Base-by-base conservation (phyloP, 257 asterid genomes). In the Gentiana macrophylla region DNA sequence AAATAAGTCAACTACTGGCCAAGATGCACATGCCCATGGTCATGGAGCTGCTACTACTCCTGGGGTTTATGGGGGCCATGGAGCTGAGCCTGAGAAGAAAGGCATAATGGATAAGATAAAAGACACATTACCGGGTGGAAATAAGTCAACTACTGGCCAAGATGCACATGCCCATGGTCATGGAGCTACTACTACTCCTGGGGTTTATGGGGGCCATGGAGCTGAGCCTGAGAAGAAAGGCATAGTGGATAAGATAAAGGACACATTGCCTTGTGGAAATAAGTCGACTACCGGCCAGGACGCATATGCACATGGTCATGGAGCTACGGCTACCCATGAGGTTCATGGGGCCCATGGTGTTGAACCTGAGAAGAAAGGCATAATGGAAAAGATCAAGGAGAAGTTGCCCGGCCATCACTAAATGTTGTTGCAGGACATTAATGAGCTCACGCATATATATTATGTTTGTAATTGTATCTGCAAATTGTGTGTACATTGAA, bases 371-470 rank as follows among this genome's bases (percentile, higher is more conserved):
- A 86, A 89, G 84, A 86, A 86, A 56, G 95, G 94, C 5, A 37
- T 84, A 48, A 59, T 83, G 82, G 94, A 79, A 0, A 86, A 81
- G 69, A 85, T 89, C 41, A 89, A 83, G 84, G 97, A 89, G 34
- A 89, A 85, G 77, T 57, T 89, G 12, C 94, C 95, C 0, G 91
- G 80, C 58, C 52, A 54, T 50, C 62, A 64, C 33, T 67, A 57
- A 61, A 35, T 4, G 45, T 38, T 38, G 3, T 38, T 5, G 45
- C 45, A 3, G 44, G 4, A 7, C 4, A 38, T 24, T 24, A 38
- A 38, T 1, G 44, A 7, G 8, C 8, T 38, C 45, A 5, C 45
- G 8, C 8, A 8, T 8, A 0, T 2, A 8, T 38, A 38, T 38
- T 8, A 38, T 38, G 45, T 2, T 4, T 38, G 45, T 4, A 38